Evolutionary conservation across 257 asterid genomes (phyloP), one percentile per base, ranked within the genome.

Genomic region (Ajuga chamaepitys): DNA sequence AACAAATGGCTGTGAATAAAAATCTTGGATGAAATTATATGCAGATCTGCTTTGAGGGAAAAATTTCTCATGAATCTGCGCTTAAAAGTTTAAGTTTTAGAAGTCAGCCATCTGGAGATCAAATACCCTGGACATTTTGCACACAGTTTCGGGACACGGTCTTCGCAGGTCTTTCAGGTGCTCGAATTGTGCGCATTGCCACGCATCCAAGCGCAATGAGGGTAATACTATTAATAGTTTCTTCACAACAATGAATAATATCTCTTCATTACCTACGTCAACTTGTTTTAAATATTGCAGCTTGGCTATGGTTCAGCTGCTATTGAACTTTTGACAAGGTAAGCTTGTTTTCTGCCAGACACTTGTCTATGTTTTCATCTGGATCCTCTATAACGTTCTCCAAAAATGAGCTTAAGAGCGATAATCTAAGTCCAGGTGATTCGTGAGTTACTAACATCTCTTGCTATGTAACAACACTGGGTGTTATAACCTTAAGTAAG

Each of bases 161-260:
- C 50, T 90, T 89, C 55, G 97, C 99, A 7, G 85, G 85, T 75
- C 89, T 86, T 77, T 87, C 99, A 71, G 96, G 99, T 66, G 97
- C 96, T 73, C 97, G 97, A 22, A 83, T 93, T 68, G 97, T 93
- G 24, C 95, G 96, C 70, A 89, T 93, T 77, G 97, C 99, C 68
- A 89, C 99, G 57, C 99, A 93, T 77, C 99, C 97, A 38, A 86
- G 77, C 82, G 96, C 96, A 67, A 89, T 85, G 95, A 79, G 82
- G 99, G 98, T 91, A 91, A 76, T 80, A 25, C 55, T 58, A 47
- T 48, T 51, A 11, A 38, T 67, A 16, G 21, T 24, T 78, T 66
- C 34, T 25, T 5, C 51, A 17, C 10, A 63, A 25, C 26, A 37
- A 26, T 51, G 58, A 40, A 58, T 50, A 24, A 0, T 66, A 48